A percentile compares a stretch with the other conserved stretches of the same genome.
These are phyloP conservation scores for Ramaria sp. DNA, from an alignment of 768 basidiomycete species.

Conservation along the genomic window DNA sequence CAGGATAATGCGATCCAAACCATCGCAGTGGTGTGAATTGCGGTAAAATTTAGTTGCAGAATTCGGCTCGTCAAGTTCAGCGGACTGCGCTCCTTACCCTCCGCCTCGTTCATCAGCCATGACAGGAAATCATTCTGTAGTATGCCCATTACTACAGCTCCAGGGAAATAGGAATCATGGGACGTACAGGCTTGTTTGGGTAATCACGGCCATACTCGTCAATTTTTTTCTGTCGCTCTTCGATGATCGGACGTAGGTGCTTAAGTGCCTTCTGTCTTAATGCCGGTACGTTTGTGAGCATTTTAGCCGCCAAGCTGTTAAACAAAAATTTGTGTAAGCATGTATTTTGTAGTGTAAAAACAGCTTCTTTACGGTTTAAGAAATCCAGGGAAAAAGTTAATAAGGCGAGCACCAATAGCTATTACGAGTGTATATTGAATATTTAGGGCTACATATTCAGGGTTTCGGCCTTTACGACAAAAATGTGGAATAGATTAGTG, in stretches of 20 bases:
- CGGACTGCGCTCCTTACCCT: neutral
- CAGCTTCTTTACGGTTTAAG: conserved; percentile 8
- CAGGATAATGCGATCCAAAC: neutral
- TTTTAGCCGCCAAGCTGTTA: conserved; percentile 1
- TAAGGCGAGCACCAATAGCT: neutral
- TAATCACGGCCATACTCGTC: conserved; percentile 9
- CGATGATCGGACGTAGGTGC: conserved; percentile 6
- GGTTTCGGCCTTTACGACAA: conserved; percentile 9
- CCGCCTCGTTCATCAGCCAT: conserved; percentile 11
- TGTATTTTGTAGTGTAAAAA: neutral
- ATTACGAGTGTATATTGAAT: conserved; percentile 2
- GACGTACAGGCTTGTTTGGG: conserved; percentile 11
- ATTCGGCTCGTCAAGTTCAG: conserved; percentile 5
- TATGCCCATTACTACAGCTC: neutral
- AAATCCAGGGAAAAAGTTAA: conserved; percentile 5
- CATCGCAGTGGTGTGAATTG: conserved; percentile 11
- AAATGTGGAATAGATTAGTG: too few species aligned
- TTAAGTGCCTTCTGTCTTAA: neutral
- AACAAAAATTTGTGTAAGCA: neutral
- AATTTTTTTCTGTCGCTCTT: conserved; percentile 9
- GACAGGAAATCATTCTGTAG: conserved; percentile 9
- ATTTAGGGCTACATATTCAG: conserved; percentile 3
- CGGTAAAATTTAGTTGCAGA: conserved; percentile 9
- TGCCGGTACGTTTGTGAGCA: conserved; percentile 3
- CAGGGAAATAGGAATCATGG: neutral